Evolutionary conservation across 2,329 filamentous ascomycete species (phyloP).

Genomic region (Clonostachys byssicola): DNA sequence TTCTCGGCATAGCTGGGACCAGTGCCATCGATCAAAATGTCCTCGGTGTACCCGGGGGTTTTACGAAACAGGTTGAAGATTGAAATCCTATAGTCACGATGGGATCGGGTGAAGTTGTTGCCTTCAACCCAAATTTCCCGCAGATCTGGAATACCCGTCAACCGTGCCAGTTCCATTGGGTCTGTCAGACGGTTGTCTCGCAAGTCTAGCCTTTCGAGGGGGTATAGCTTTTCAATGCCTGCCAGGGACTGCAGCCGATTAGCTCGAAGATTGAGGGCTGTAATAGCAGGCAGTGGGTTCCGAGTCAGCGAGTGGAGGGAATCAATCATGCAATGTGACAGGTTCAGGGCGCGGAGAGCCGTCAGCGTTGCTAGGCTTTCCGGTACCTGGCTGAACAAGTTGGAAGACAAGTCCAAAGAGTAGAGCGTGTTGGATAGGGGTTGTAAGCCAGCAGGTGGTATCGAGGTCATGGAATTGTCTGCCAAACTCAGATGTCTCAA

Average conservation of each 20-base stretch:
- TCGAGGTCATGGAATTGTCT: constrained; percentile 83
- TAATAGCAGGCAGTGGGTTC: constrained; percentile 88
- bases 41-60: constrained; percentile 84
- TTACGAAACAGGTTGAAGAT: constrained; percentile 96
- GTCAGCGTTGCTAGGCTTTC: constrained; percentile 84
- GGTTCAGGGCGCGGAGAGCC: constrained; percentile 84
- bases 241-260: constrained; percentile 86
- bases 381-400: constrained; percentile 90
- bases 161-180: constrained; percentile 80
- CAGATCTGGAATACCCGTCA: constrained; percentile 88
- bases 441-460: constrained; percentile 69
- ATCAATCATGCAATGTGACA: constrained; percentile 97
- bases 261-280: constrained; percentile 82
- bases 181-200: constrained; percentile 90
- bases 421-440: constrained; percentile 85
- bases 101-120: constrained; percentile 87
- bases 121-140: constrained; percentile 88
- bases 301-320: constrained; percentile 82
- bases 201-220: constrained; percentile 84
- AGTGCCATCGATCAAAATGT: constrained; percentile 82
- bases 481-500: constrained; percentile 86
- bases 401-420: constrained; percentile 88
- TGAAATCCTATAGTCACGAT: constrained; percentile 77
- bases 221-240: constrained; percentile 83
- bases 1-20: constrained; percentile 83